phyloP scores from a whole-genome alignment of 2,329 filamentous ascomycete species.

The Diaporthe citri region DNA sequence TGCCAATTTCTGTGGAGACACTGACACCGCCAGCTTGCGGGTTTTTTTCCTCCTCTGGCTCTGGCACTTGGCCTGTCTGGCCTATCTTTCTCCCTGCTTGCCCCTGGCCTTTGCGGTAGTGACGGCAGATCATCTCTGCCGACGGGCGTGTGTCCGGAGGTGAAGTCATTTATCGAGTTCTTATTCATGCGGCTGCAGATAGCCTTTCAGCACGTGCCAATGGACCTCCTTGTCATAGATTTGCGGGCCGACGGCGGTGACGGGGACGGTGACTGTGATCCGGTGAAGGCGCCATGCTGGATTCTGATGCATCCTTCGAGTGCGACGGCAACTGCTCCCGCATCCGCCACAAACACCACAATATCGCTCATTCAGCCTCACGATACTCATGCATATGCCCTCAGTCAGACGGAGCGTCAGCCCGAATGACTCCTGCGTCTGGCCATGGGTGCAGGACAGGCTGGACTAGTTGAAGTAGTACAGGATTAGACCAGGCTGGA shows the following conservation, averaged over 20 bases:
- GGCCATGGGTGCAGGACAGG: background rate
- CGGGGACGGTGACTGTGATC: background rate
- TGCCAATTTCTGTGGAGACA: conserved; percentile 1
- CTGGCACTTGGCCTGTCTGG: background rate
- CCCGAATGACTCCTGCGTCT: background rate
- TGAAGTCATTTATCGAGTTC: conserved; percentile 6
- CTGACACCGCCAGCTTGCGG: conserved; percentile 24
- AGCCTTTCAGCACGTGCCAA: conserved; percentile 22
- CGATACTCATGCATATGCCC: background rate
- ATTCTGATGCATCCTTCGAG: conserved; percentile 7
- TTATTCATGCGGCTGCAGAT: background rate
- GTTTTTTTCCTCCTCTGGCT: background rate
- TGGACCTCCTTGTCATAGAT: background rate
- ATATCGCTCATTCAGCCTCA: background rate
- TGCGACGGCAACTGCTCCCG: background rate
- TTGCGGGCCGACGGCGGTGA: conserved; percentile 17
- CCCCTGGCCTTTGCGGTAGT: background rate
- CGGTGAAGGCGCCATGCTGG: background rate
- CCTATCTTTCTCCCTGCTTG: background rate
- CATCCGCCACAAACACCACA: background rate
- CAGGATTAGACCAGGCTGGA: background rate
- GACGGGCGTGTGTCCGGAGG: background rate
- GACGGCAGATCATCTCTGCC: conserved; percentile 4
- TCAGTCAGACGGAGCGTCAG: background rate
- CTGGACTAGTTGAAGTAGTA: background rate